phyloP scores from a whole-genome alignment of 495 filamentous ascomycete genomes.

The Hypomontagnella monticulosa region DNA sequence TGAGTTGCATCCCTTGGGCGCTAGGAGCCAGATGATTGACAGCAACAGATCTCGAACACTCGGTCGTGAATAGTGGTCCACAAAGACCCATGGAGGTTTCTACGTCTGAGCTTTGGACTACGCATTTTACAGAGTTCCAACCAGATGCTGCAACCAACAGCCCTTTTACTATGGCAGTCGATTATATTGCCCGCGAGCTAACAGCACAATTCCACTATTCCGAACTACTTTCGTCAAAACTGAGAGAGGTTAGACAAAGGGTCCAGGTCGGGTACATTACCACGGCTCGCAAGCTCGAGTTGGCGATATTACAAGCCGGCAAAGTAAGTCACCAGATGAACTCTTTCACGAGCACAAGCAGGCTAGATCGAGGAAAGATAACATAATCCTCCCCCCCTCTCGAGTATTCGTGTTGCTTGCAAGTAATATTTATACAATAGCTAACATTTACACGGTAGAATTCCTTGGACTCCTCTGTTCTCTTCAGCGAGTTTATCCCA shows the following conservation, averaged over 20 bases:
- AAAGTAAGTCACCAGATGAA: slow-evolving; percentile 47
- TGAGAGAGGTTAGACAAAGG: slow-evolving; percentile 43
- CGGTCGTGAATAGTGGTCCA: slow-evolving; percentile 43
- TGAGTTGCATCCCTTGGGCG: slow-evolving; percentile 30
- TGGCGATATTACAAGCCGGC: slow-evolving; percentile 57
- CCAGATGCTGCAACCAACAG: slow-evolving; percentile 27
- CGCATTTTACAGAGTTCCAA: slow-evolving; percentile 44
- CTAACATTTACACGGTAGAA: slow-evolving; percentile 44
- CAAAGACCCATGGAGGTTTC: slow-evolving; percentile 43
- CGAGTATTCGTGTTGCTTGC: not conserved
- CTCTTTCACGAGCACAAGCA: not conserved
- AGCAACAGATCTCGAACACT: slow-evolving; percentile 53
- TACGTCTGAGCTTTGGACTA: slow-evolving; percentile 47
- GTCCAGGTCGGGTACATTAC: slow-evolving; percentile 45
- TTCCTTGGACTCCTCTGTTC: slow-evolving; percentile 42
- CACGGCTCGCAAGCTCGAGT: slow-evolving; percentile 54
- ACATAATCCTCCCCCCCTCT: not conserved
- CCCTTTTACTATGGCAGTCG: slow-evolving; percentile 42
- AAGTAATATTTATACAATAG: not conserved
- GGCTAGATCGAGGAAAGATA: not conserved
- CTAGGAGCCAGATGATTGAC: slow-evolving; percentile 18
- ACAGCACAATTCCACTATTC: slow-evolving; percentile 35
- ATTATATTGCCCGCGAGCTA: slow-evolving; percentile 47
- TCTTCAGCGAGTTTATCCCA: slow-evolving; percentile 49
- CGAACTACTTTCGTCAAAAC: slow-evolving; percentile 32